Evolutionary conservation across 495 filamentous ascomycete species (phyloP), one percentile per base, ranked within the genome.

Genomic region (Barbatosphaeria neglecta): DNA sequence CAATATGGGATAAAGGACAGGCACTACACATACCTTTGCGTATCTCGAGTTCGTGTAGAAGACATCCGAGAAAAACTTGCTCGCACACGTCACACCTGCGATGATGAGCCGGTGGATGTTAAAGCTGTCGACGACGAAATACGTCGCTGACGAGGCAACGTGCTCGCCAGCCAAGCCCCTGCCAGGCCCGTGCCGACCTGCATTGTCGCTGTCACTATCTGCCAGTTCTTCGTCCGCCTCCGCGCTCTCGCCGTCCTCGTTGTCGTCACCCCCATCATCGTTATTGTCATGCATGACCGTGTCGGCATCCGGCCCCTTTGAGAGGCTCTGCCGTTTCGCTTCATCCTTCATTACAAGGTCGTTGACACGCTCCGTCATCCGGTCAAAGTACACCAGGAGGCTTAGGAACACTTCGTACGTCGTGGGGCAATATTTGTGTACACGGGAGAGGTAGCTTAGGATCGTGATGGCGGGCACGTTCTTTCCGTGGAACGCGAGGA

Each of bases 1-100:
- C n/a, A n/a, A n/a, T n/a, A 39, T 24, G 8, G 8, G 37, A 40
- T 28, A 44, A 41, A 33, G 22, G 37, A 37, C 6, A 22, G n/a
- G 11, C 6, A 0, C 28, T 28, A 10, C 43, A 59, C 73, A 51
- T 77, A 95, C 92, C 84, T 97, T 99, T 50, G 93, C 92, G 63
- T 99, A 99, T 77, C 92, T 75, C 39, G 93, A 97, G 66, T 99
- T 99, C 16, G 92, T 99, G 58, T 97, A 99, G 57, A 99, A 99
- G 37, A 97, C 88, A 70, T 99, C 92, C 3, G 90, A 96, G 64
- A 99, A 99, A 74, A 97, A 99, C 68, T 99, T 99, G 76, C 90
- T 95, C 10, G 93, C 90, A 64, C 93, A 97, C 15, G 92, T 97
- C 40, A 99, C 93, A 18, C 90, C 92, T 8, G 92, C 89, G 63